Conservation (phyloP, 768 basidiomycete species). For the Lentinula lateritia region DNA sequence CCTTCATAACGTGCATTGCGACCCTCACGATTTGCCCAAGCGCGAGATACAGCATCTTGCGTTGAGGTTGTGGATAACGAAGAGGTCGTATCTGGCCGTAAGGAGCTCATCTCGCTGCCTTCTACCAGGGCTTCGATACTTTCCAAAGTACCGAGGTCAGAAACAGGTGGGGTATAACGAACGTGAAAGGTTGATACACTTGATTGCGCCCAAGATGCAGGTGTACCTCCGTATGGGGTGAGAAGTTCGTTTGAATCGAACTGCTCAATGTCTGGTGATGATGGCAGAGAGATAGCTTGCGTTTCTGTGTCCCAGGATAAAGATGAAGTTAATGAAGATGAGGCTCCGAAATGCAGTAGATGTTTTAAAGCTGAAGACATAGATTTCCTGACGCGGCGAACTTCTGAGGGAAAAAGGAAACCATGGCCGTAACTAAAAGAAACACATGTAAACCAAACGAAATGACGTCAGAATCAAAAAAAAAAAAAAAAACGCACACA, state of each 20-base stretch:
- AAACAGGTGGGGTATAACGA: slow-evolving; percentile 64
- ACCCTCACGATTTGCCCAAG: slow-evolving; percentile 74
- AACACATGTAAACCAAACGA: not conserved
- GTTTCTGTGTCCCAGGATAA: slow-evolving; percentile 6
- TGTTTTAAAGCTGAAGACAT: slow-evolving; percentile 19
- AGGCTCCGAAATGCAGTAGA: not conserved
- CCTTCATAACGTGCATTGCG: slow-evolving; percentile 56
- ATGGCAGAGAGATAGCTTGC: not conserved
- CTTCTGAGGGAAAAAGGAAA: slow-evolving; percentile 90
- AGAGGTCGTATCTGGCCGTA: slow-evolving; percentile 51
- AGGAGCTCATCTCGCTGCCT: slow-evolving; percentile 76
- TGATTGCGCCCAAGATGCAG: slow-evolving; percentile 69
- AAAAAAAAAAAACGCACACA: slow-evolving; percentile 50
- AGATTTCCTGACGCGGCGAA: slow-evolving; percentile 58
- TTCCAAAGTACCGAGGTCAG: slow-evolving; percentile 58
- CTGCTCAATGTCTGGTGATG: not conserved
- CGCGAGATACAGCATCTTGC: slow-evolving; percentile 22
- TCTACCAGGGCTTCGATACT: slow-evolving; percentile 92
- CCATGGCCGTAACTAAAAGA: slow-evolving; percentile 81
- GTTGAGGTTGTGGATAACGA: not conserved
- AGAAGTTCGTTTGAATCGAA: not conserved
- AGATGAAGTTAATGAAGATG: slow-evolving; percentile 12
- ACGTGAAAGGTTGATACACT: slow-evolving; percentile 83
- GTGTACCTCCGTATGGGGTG: slow-evolving; percentile 28
- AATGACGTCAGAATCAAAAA: not conserved